These are phyloP conservation scores for Neocucurbitaria cava DNA, from an alignment of 2,329 filamentous ascomycete genomes.

Conservation along the genomic window DNA sequence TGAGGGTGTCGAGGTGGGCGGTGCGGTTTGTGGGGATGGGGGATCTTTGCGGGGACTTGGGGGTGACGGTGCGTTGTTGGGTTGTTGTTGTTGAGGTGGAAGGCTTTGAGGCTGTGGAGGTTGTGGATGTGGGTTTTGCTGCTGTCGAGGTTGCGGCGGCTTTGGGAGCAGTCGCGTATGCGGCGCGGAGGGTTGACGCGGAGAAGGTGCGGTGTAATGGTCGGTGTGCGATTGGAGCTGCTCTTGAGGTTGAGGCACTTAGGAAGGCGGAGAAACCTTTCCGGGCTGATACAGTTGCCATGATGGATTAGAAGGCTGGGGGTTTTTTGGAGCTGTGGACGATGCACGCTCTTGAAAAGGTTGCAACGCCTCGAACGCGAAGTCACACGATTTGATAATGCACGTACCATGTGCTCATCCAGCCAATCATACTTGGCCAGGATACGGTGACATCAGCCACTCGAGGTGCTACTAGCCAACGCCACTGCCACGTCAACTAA, in stretches of 20 bases:
- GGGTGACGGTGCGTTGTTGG: conserved; percentile 35
- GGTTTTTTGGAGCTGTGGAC: neutral
- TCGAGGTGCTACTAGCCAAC: no score
- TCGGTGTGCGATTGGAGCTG: conserved; percentile 19
- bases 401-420: conserved; percentile 1
- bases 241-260: conserved; percentile 21
- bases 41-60: conserved; percentile 37
- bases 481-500: neutral
- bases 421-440: conserved; percentile 4
- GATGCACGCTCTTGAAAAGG: conserved; percentile 1
- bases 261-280: conserved; percentile 28
- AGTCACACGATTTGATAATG: conserved; percentile 19
- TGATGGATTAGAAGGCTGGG: conserved; percentile 4
- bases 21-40: conserved; percentile 43
- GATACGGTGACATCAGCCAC: neutral
- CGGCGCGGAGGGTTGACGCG: conserved; percentile 26
- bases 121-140: conserved; percentile 18
- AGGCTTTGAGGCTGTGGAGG: conserved; percentile 16
- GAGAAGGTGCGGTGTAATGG: conserved; percentile 29
- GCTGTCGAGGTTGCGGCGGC: conserved; percentile 20
- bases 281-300: conserved; percentile 30
- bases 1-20: conserved; percentile 33
- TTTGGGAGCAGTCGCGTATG: conserved; percentile 32
- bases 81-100: conserved; percentile 21
- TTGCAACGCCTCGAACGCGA: conserved; percentile 12